A percentile compares a stretch with the other conserved stretches of the same genome.
These are phyloP conservation scores for Talaromyces sp. DNA, from an alignment of 2,329 filamentous ascomycete species.

Conservation along the genomic window DNA sequence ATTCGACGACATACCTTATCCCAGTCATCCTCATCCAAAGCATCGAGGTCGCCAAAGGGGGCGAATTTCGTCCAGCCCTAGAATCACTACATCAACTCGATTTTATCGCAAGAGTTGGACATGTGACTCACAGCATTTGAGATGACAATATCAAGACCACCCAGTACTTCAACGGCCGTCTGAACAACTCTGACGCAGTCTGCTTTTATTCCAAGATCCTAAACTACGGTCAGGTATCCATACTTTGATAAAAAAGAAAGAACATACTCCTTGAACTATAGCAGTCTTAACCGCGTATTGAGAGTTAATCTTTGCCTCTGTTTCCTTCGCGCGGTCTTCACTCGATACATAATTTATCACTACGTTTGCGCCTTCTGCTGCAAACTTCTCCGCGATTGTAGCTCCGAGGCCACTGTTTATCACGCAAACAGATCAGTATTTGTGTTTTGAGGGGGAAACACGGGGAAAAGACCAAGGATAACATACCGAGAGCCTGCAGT, in stretches of 20 bases:
- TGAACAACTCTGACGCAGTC: constrained; percentile 61
- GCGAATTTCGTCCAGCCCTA: constrained; percentile 62
- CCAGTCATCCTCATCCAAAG: constrained; percentile 60
- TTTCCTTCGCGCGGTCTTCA: constrained; percentile 55
- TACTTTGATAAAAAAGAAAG: background rate
- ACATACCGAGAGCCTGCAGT: constrained; percentile 61
- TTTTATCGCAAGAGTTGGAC: background rate
- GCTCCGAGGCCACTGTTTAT: constrained; percentile 65
- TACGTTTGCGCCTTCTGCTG: constrained; percentile 64
- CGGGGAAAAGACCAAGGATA: background rate
- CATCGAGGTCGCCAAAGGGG: constrained; percentile 56
- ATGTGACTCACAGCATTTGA: constrained; percentile 61
- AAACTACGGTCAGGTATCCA: background rate
- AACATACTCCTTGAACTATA: constrained; percentile 58
- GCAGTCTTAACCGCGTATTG: constrained; percentile 52
- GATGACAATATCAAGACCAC: constrained; percentile 71
- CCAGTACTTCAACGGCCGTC: constrained; percentile 58
- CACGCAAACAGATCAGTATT: background rate
- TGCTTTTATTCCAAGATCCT: constrained; percentile 60
- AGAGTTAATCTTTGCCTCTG: constrained; percentile 55
- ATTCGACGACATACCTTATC: constrained; percentile 50
- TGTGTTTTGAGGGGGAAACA: background rate
- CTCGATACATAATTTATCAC: constrained; percentile 71
- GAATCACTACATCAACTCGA: background rate
- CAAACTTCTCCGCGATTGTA: constrained; percentile 64